Conservation (phyloP, 768 basidiomycete species). For the Candolleomyces efflorescens region DNA sequence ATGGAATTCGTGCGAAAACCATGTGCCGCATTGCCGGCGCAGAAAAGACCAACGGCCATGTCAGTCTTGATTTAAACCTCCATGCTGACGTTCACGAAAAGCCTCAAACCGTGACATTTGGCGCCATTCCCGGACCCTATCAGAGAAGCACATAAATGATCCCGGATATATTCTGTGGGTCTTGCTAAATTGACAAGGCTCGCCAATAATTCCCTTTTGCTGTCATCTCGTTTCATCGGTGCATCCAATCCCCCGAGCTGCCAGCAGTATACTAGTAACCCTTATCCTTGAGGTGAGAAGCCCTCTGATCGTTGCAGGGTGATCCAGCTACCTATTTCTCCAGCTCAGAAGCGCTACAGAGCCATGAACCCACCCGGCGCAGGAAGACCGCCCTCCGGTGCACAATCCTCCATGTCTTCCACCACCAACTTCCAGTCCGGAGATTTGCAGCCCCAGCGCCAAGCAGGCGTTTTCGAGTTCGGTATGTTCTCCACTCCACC, state of each 20-base stretch:
- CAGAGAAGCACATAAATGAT: neutral
- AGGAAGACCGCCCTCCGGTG: constrained; percentile 28
- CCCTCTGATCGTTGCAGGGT: neutral
- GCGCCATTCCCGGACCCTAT: neutral
- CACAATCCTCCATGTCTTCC: constrained; percentile 20
- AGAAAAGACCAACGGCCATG: no score
- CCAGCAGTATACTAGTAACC: neutral
- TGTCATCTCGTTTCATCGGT: constrained; percentile 25
- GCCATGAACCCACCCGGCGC: constrained; percentile 29
- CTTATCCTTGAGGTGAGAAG: neutral
- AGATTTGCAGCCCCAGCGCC: constrained; percentile 17
- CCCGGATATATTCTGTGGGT: neutral
- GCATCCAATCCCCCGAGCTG: constrained; percentile 23
- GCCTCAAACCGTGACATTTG: neutral
- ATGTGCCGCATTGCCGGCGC: no score
- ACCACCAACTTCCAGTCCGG: constrained; percentile 18
- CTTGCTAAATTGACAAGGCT: neutral
- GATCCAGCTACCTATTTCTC: neutral
- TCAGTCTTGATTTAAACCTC: no score
- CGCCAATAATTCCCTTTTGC: constrained; percentile 12
- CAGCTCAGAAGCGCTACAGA: neutral
- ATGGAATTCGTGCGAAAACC: no score
- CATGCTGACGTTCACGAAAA: neutral
- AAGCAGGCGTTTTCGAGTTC: constrained; percentile 17
- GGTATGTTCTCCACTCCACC: constrained; percentile 15